phyloP scores from a whole-genome alignment of 345 rosid species.

The Acer yangbiense region DNA sequence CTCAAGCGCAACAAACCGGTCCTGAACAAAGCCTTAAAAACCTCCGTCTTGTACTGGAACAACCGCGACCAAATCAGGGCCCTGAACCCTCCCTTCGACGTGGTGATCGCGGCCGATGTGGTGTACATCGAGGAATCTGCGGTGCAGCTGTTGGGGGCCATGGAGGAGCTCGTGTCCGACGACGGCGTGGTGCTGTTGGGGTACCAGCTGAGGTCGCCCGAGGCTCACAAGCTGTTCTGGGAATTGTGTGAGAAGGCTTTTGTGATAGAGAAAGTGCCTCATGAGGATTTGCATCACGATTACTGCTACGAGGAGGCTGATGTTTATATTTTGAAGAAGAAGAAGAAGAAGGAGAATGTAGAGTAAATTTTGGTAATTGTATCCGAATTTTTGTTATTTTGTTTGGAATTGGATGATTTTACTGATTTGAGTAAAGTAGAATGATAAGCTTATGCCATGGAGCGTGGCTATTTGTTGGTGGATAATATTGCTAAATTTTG shows the following conservation, averaged over 20 bases:
- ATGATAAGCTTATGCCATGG: no score
- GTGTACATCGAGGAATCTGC: slow-evolving; percentile 83
- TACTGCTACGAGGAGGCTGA: slow-evolving; percentile 80
- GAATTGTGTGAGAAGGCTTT: slow-evolving; percentile 66
- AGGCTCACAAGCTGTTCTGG: slow-evolving; percentile 85
- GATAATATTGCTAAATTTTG: background rate
- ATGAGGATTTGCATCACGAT: slow-evolving; percentile 81
- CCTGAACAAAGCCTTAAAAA: slow-evolving; percentile 58
- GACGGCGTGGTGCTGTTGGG: slow-evolving; percentile 77
- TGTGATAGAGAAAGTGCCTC: slow-evolving; percentile 72
- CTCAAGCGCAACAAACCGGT: slow-evolving; percentile 84
- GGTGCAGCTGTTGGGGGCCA: slow-evolving; percentile 59
- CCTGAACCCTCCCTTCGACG: slow-evolving; percentile 72
- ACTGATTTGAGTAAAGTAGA: no score
- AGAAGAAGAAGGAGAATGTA: slow-evolving; percentile 25
- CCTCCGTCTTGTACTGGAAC: slow-evolving; percentile 70
- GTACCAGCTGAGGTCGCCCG: slow-evolving; percentile 86
- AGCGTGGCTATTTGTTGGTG: no score
- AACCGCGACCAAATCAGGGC: slow-evolving; percentile 60
- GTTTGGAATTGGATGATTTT: background rate
- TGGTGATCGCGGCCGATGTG: slow-evolving; percentile 85
- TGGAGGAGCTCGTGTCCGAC: slow-evolving; percentile 66
- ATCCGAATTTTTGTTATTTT: background rate
- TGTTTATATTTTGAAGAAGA: slow-evolving; percentile 76
- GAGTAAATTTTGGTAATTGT: slow-evolving; percentile 15